Percentiles rank a stretch among this genome's conserved stretches.
phyloP scores from a whole-genome alignment of 164 flowering plant species.

The Pachysandra terminalis region DNA sequence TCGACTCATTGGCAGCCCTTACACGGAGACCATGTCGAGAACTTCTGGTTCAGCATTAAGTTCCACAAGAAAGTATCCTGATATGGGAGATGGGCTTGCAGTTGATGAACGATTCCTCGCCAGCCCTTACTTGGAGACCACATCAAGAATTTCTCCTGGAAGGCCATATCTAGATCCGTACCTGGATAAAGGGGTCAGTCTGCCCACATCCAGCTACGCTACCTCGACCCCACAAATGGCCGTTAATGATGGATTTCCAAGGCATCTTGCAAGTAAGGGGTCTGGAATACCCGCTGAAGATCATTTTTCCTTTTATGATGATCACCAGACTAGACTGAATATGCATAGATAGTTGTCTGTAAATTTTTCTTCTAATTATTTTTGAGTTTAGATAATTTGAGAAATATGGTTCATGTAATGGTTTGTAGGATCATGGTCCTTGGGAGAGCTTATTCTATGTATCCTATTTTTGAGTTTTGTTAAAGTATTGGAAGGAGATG shows the following conservation, averaged over 20 bases:
- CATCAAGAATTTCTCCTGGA: background rate
- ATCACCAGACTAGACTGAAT: conserved; percentile 26
- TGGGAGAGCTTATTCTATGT: too few species aligned
- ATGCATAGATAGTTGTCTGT: conserved; percentile 5
- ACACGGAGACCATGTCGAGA: too few species aligned
- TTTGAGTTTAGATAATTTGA: too few species aligned
- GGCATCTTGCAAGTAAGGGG: conserved; percentile 7
- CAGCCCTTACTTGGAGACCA: conserved; percentile 9
- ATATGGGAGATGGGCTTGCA: conserved; percentile 2
- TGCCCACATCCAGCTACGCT: conserved; percentile 13
- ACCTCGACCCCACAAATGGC: conserved; percentile 6
- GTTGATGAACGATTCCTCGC: background rate
- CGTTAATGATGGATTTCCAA: conserved; percentile 10
- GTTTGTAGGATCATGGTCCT: too few species aligned
- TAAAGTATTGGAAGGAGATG: too few species aligned
- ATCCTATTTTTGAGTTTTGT: too few species aligned
- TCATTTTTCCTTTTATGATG: conserved; percentile 17
- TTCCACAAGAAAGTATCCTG: conserved; percentile 7
- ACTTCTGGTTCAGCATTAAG: too few species aligned
- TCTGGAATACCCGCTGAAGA: conserved; percentile 17
- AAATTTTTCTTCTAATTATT: too few species aligned
- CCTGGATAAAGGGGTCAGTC: background rate
- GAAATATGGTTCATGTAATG: too few species aligned
- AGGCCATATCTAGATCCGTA: conserved; percentile 11
- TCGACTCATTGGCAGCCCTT: too few species aligned